Percentiles rank a stretch among this genome's conserved stretches.
These are phyloP conservation scores for Penicillium sp. DNA, from an alignment of 2,329 filamentous ascomycete genomes.

Conservation along the genomic window DNA sequence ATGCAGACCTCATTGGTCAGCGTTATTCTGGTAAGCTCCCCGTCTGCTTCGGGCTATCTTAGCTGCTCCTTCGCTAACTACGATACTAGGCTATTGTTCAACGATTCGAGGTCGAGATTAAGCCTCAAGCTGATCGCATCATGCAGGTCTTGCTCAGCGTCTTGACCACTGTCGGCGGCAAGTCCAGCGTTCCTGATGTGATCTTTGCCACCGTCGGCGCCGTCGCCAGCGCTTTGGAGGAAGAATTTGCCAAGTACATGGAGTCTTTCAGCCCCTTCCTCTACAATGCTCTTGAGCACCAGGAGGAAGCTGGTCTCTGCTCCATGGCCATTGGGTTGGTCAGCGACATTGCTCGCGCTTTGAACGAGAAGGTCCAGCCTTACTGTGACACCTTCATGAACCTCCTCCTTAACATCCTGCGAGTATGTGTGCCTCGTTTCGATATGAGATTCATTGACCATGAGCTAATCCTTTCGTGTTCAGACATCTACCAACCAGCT, in stretches of 20 bases:
- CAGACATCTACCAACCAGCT: constrained; percentile 72
- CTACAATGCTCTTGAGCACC: constrained; percentile 89
- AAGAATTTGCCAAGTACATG: constrained; percentile 96
- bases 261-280: constrained; percentile 87
- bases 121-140: constrained; percentile 83
- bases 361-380: constrained; percentile 84
- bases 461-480: neutral
- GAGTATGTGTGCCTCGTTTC: constrained; percentile 45
- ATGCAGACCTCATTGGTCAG: constrained; percentile 95
- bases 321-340: constrained; percentile 96
- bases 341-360: constrained; percentile 87
- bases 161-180: constrained; percentile 67
- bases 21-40: constrained; percentile 62
- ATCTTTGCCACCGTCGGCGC: constrained; percentile 88
- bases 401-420: constrained; percentile 84
- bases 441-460: neutral
- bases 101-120: constrained; percentile 84
- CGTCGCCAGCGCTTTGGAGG: constrained; percentile 85
- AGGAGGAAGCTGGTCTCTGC: constrained; percentile 89
- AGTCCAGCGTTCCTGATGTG: constrained; percentile 91
- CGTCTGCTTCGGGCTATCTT: neutral
- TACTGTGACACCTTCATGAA: constrained; percentile 99
- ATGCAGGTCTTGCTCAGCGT: constrained; percentile 85
- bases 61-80: neutral
- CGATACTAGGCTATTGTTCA: constrained; percentile 63